A percentile compares a stretch with the other conserved stretches of the same genome.
These are phyloP conservation scores for Berkeleyomyces basicola DNA, from an alignment of 2,329 filamentous ascomycete species.

Conservation along the genomic window DNA sequence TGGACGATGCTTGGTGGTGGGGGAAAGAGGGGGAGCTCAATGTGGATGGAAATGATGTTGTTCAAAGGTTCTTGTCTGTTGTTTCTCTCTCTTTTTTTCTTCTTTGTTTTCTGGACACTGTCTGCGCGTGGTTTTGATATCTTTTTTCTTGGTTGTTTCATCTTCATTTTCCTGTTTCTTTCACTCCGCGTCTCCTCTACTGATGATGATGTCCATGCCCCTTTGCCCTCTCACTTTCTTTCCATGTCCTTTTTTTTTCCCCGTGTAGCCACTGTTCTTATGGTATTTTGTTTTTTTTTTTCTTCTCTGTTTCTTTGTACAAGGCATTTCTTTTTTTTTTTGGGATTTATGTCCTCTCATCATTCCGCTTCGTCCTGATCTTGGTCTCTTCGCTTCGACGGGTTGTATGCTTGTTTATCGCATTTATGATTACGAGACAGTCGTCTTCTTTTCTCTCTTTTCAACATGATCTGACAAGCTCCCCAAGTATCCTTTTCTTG, in stretches of 20 bases:
- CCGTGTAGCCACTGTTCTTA: neutral
- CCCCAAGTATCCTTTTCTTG: too few relatives aligned
- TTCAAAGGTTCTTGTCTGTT: neutral
- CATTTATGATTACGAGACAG: too few relatives aligned
- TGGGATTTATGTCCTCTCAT: neutral
- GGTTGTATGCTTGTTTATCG: neutral
- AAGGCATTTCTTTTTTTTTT: neutral
- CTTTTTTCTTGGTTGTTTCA: conserved; percentile 2
- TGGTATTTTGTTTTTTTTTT: neutral
- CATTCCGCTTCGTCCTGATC: neutral
- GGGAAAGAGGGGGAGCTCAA: too few relatives aligned
- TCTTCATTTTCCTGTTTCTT: neutral
- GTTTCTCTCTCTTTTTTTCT: neutral
- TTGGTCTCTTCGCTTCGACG: neutral
- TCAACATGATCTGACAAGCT: too few relatives aligned
- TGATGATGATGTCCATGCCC: neutral
- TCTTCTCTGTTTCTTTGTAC: neutral
- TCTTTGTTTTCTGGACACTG: neutral
- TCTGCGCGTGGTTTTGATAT: neutral
- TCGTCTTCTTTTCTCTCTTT: too few relatives aligned
- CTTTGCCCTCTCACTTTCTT: too few relatives aligned
- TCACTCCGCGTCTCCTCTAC: neutral
- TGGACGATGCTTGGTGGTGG: too few relatives aligned
- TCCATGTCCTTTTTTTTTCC: too few relatives aligned
- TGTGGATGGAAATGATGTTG: neutral